Percentiles rank a stretch among this genome's conserved stretches.
Conservation (phyloP, 164 flowering plant species). For the Dillenia suffruticosa region DNA sequence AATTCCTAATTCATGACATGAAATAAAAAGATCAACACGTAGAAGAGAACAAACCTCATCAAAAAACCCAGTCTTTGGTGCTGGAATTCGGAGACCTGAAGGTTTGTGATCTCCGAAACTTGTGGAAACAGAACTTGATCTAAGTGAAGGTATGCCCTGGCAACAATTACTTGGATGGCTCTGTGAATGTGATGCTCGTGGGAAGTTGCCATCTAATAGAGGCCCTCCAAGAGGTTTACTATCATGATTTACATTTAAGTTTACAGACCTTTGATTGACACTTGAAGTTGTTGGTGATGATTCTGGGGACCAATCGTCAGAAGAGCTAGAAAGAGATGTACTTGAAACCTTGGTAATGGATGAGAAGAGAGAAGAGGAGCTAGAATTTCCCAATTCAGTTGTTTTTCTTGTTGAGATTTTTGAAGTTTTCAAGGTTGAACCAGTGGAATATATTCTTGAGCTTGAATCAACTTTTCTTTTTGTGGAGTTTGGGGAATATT, state of each 20-base stretch:
- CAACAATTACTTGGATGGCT: constrained; percentile 9
- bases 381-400: constrained; percentile 27
- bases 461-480: constrained; percentile 30
- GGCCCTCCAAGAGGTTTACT: constrained; percentile 17
- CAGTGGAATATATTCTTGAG: constrained; percentile 25
- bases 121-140: constrained; percentile 7
- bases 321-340: constrained; percentile 69
- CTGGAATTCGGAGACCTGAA: constrained; percentile 84
- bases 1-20: not conserved
- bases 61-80: constrained; percentile 92
- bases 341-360: constrained; percentile 39
- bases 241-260: constrained; percentile 26
- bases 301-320: constrained; percentile 76
- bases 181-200: constrained; percentile 13
- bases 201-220: constrained; percentile 15
- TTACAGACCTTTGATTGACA: constrained; percentile 33
- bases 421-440: constrained; percentile 28
- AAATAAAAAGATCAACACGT: not conserved
- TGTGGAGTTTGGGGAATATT: constrained; percentile 20
- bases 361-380: constrained; percentile 30
- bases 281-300: constrained; percentile 65
- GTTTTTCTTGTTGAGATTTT: constrained; percentile 20
- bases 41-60: constrained; percentile 65
- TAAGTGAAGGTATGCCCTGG: too few relatives aligned
- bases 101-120: constrained; percentile 37